Evolutionary conservation across 2,329 filamentous ascomycete genomes (phyloP), one percentile per base, ranked within the genome.

Genomic region (Colletotrichum cuscutae): DNA sequence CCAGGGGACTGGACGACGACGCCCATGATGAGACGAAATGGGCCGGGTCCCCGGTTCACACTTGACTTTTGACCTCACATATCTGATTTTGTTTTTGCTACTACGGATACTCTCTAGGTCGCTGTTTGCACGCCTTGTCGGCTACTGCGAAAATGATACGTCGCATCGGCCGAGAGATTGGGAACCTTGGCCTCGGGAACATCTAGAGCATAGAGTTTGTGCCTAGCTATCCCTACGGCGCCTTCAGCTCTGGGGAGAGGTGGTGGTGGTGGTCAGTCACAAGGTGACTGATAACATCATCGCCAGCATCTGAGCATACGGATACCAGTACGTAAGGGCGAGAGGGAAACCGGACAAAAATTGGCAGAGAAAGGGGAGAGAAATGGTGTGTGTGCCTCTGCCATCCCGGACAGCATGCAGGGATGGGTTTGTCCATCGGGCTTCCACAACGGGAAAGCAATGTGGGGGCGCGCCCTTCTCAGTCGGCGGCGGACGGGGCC

Each of bases 11-110:
- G 69, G 69, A 32, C 32, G 49, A 37, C 57, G 12, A 32, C 28
- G 24, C 59, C 58, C 65, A 68, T 64, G 58, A 68, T 69, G 69
- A 68, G 69, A 72, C 59, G 65, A 68, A 62, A 28, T 5, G 53
- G 24, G 35, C 65, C 69, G 24, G 69, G 53, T 46, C 65, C 69
- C 69, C 19, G 59, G 69, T 46, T 49, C 37, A 24, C 37, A 15
- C 37, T 42, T 42, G 37, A 42, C 37, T 42, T 42, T 46, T 62
- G 24, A 61, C 26, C 24, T 30, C 5, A 13, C 12, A 32, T n/a
- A 30, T 22, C 5, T 35, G 28, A 22, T 22, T 32, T 32, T 32
- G 9, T 32, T 32, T 12, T 57, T n/a, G 19, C 3, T 28, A 49
- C 22, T 58, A 11, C 30, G 30, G 30, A 32, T 32, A 32, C 35